These are phyloP conservation scores for Paraphysoderma sedebokerense DNA, from an alignment of 371 early-diverging fungal species.

Conservation along the genomic window DNA sequence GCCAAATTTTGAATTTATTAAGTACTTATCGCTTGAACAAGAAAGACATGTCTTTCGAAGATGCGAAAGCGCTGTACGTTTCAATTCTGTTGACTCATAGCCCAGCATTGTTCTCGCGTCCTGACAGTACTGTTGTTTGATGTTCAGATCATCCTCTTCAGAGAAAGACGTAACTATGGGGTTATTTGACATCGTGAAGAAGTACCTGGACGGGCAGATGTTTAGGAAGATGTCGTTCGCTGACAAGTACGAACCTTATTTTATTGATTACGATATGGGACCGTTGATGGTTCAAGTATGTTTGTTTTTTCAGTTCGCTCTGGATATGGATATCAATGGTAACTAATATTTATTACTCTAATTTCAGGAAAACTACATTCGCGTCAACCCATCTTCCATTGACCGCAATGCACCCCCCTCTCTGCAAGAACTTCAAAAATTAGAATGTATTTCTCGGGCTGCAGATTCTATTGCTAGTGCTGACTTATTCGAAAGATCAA, in stretches of 20 bases:
- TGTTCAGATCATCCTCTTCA: slow-evolving; percentile 1
- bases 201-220: slow-evolving; percentile 32
- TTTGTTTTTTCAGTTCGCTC: slow-evolving; percentile 5
- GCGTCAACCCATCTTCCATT: slow-evolving; percentile 31
- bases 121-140: neutral
- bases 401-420: slow-evolving; percentile 7
- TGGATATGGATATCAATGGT: too few relatives aligned
- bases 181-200: slow-evolving; percentile 71
- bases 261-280: slow-evolving; percentile 74
- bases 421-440: slow-evolving; percentile 1
- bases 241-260: slow-evolving; percentile 85
- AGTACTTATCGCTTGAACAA: slow-evolving; percentile 60
- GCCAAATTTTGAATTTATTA: slow-evolving; percentile 94
- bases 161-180: slow-evolving; percentile 65
- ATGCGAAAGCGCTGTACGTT: slow-evolving; percentile 52
- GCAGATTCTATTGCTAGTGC: slow-evolving; percentile 81
- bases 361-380: slow-evolving; percentile 38
- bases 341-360: neutral
- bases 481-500: slow-evolving; percentile 66
- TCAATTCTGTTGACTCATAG: too few relatives aligned
- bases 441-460: slow-evolving; percentile 54
- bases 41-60: slow-evolving; percentile 53
- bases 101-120: neutral
- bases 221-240: slow-evolving; percentile 35
- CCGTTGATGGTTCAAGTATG: slow-evolving; percentile 85